Evolutionary conservation across 192 early-diverging fungal genomes (phyloP), one percentile per base, ranked within the genome.

Genomic region (Coemansia sp.): DNA sequence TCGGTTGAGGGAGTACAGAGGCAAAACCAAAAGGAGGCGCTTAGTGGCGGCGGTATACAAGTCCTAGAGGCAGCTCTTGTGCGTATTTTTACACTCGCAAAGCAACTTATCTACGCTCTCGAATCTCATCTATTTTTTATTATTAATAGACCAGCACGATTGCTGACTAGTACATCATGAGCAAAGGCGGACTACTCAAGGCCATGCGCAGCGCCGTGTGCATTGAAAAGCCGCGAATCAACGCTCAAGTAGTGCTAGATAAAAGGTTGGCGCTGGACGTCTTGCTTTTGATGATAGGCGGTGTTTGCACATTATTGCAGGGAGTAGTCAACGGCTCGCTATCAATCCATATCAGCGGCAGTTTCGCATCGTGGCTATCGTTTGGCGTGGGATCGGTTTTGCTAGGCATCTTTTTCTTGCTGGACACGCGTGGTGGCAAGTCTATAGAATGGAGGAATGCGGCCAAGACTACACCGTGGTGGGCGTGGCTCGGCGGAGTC

Each of bases 401-500:
- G 4, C 70, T 84, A 9, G 73, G 75, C n/a, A 53, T 84, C 7
- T 84, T 70, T 66, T 84, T 84, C 44, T 66, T 84, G 36, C 36
- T 84, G 34, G 81, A 84, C 32, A 78, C 81, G 2, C 76, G 76
- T 27, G 81, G 81, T 21, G 81, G 70, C 25, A 75, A 70, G 39
- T 41, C 76, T 4, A 72, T 84, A 58, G 68, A 73, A 34, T 84
- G 81, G 81, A 69, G 55, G 46, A 84, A 75, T 62, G 27, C 70
- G 0, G 4, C 67, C 50, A 84, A 84, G 73, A 78, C 76, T 6
- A 64, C 76, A 7, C 81, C 81, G 32, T 84, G 81, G 81, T 84
- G 81, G 81, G 64, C 67, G 45, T 84, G 81, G 81, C 50, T 75
- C 36, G 81, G 81, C 36, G 81, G 81, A 14, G 64, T 84, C 46